These are phyloP conservation scores for Erysimum cheiri DNA, from an alignment of 441 rosid species.

Conservation along the genomic window DNA sequence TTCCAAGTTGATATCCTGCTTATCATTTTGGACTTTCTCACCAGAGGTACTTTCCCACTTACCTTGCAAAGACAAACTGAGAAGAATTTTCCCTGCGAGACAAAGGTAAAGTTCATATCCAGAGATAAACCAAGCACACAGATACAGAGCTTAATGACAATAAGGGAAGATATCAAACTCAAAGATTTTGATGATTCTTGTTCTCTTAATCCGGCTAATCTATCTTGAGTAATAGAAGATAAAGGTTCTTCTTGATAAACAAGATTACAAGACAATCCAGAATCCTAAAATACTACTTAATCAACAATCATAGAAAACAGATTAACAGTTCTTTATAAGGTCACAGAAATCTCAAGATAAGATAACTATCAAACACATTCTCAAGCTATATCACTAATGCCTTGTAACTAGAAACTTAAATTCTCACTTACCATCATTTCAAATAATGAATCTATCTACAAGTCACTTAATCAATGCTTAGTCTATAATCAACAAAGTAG, in stretches of 20 bases:
- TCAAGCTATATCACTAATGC: slow-evolving; percentile 15
- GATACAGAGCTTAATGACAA: slow-evolving; percentile 6
- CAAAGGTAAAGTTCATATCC: slow-evolving; percentile 15
- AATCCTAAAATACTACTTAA: background rate
- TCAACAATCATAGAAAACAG: background rate
- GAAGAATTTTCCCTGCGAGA: slow-evolving; percentile 71
- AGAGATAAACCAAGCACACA: slow-evolving; percentile 7
- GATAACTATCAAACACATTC: background rate
- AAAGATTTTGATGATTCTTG: slow-evolving; percentile 13
- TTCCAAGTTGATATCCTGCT: slow-evolving; percentile 44
- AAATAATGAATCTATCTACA: slow-evolving; percentile 5
- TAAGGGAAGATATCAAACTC: slow-evolving; percentile 18
- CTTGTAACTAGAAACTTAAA: background rate
- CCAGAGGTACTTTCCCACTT: slow-evolving; percentile 44
- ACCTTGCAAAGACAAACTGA: slow-evolving; percentile 61
- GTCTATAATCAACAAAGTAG: slow-evolving; percentile 5
- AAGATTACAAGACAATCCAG: background rate
- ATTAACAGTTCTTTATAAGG: background rate
- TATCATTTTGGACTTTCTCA: slow-evolving; percentile 36
- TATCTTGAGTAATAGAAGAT: background rate
- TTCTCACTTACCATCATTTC: background rate
- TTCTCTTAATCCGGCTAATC: background rate
- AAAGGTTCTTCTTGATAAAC: background rate
- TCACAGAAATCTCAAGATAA: background rate
- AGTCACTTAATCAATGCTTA: background rate